These are phyloP conservation scores for Cercospora nicotianae DNA, from an alignment of 2,329 filamentous ascomycete species.

Conservation along the genomic window DNA sequence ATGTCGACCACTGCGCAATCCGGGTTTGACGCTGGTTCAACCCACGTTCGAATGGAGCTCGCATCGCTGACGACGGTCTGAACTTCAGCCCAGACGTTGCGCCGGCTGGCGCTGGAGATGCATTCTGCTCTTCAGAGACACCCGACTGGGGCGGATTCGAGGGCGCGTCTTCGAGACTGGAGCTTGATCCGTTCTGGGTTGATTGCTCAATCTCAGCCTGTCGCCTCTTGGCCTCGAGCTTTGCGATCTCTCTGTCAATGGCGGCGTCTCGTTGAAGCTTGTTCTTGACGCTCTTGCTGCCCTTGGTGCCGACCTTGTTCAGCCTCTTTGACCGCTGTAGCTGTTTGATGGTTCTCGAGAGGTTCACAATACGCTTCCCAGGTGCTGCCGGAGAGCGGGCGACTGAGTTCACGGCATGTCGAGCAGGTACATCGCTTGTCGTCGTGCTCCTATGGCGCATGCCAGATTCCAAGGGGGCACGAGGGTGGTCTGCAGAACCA, in stretches of 20 bases:
- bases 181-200: not conserved
- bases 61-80: slow-evolving; percentile 8
- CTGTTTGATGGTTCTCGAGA: not conserved
- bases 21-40: not conserved
- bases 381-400: not conserved
- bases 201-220: not conserved
- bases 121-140: not conserved
- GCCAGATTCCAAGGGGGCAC: not conserved
- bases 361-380: not conserved
- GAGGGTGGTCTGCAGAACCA: not conserved
- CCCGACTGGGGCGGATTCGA: not conserved
- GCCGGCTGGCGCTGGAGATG: not conserved
- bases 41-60: not conserved
- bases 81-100: slow-evolving; percentile 7
- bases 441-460: not conserved
- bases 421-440: not conserved
- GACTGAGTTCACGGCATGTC: not conserved
- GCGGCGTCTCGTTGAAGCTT: not conserved
- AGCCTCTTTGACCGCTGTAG: not conserved
- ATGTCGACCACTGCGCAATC: not conserved
- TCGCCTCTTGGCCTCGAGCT: not conserved
- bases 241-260: not conserved
- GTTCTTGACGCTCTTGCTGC: not conserved
- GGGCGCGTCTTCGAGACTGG: not conserved
- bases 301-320: not conserved